Evolutionary conservation across 768 basidiomycete genomes (phyloP), one percentile per base, ranked within the genome.

Genomic region (Rhodosporidiobolus odoratus): DNA sequence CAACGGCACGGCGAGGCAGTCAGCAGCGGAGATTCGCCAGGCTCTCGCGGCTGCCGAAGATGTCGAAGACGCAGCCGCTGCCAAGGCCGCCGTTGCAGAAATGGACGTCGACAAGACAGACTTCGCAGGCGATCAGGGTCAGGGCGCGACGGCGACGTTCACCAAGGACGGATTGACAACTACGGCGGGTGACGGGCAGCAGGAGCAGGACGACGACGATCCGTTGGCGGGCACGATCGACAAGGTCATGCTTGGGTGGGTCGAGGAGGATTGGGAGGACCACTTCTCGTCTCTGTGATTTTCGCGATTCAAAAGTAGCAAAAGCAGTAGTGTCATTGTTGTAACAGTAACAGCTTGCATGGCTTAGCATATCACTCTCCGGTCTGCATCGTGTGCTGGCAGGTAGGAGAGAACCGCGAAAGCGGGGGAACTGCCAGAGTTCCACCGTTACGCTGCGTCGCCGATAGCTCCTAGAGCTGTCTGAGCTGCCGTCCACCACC

Each of bases 21-120:
- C 80, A 40, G 73, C 77, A 27, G 74, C 78, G 61, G 78, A 80
- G 52, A 71, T 81, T 15, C 77, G 89, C 15, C 85, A 82, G 61
- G 92, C 90, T 0, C 80, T 97, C 8, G 92, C 86, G 12, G 87
- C 91, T 64, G 89, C 89, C 61, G 93, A 95, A 75, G 94, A 97
- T 77, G 85, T 82, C 19, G 93, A 93, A 78, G 94, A 97, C 77
- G 88, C 86, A 1, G 84, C 84, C 72, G 93, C 93, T 9, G 92
- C 92, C 5, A 81, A 89, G 64, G 88, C 87, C 56, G 90, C 89
- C 40, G 90, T 88, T 38, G 90, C 92, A 72, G 86, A 89, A 75
- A 85, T 85, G 7, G 92, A 94, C 73, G 90, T 92, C 76, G 86
- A 81, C n/a, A 85, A 86, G 62, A 81, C 80, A 40, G 79, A 76